phyloP scores from a whole-genome alignment of 345 rosid species.

The Passiflora organensis region DNA sequence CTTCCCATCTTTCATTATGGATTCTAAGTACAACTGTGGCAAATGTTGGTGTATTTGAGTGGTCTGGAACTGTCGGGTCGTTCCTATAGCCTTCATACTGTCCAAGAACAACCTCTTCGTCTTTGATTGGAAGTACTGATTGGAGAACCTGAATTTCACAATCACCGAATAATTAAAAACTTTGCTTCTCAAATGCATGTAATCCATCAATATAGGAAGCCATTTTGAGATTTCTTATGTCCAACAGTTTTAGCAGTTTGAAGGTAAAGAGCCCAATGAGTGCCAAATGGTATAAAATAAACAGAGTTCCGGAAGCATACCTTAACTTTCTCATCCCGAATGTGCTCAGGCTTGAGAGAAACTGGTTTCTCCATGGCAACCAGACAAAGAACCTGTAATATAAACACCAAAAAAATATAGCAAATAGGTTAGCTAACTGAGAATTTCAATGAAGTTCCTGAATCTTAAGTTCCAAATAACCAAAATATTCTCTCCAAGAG shows the following conservation, averaged over 20 bases:
- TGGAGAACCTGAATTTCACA: conserved; percentile 73
- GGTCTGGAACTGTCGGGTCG: conserved; percentile 91
- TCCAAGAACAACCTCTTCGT: conserved; percentile 95
- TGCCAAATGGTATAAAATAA: no score
- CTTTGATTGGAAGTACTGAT: conserved; percentile 82
- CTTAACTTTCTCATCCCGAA: conserved; percentile 99
- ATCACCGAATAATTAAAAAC: no score
- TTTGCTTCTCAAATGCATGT: no score
- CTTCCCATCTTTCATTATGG: conserved; percentile 99
- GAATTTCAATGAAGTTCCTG: no score
- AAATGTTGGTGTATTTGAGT: conserved; percentile 92
- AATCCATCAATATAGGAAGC: no score
- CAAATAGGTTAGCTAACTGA: no score
- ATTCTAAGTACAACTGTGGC: conserved; percentile 77
- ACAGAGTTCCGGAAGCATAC: conserved; percentile 24
- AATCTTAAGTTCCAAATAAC: no score
- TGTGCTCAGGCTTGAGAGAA: conserved; percentile 95
- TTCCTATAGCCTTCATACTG: conserved; percentile 87
- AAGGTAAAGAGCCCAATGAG: no score
- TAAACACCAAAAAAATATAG: background rate
- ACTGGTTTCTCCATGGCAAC: conserved; percentile 98
- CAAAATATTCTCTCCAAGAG: no score
- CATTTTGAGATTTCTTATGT: no score
- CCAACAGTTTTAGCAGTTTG: no score
- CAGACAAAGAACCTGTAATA: conserved; percentile 77